Evolutionary conservation across 2,329 filamentous ascomycete genomes (phyloP).

Genomic region (Trichoderma arundinaceum): DNA sequence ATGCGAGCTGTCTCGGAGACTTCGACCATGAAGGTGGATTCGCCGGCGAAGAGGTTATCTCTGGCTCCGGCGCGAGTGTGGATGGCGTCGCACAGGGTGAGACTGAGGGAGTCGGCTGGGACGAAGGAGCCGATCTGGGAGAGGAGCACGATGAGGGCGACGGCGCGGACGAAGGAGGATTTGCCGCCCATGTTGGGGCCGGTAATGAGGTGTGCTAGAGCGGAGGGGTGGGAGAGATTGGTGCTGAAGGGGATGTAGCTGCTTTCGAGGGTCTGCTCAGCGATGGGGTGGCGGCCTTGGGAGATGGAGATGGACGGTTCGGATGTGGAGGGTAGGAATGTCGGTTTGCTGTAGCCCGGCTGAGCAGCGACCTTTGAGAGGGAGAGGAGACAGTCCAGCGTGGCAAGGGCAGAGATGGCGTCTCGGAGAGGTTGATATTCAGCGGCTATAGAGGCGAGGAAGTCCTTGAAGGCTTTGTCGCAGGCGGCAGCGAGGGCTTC

Average conservation of each 20-base stretch:
- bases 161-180: slow-evolving; percentile 92
- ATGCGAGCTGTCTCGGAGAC: slow-evolving; percentile 91
- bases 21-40: slow-evolving; percentile 98
- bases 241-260: slow-evolving; percentile 92
- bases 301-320: slow-evolving; percentile 66
- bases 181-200: slow-evolving; percentile 99
- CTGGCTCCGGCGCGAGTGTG: slow-evolving; percentile 95
- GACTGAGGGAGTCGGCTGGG: slow-evolving; percentile 72
- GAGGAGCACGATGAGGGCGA: slow-evolving; percentile 90
- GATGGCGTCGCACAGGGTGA: slow-evolving; percentile 88
- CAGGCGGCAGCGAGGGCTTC: slow-evolving; percentile 92
- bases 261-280: slow-evolving; percentile 85
- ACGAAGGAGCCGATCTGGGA: slow-evolving; percentile 95
- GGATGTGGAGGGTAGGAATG: slow-evolving; percentile 64
- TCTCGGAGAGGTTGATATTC: slow-evolving; percentile 91
- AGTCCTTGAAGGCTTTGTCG: slow-evolving; percentile 75
- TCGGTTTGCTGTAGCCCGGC: slow-evolving; percentile 85
- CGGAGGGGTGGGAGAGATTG: slow-evolving; percentile 66
- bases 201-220: slow-evolving; percentile 84
- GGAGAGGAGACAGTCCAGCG: slow-evolving; percentile 87
- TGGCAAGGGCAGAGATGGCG: slow-evolving; percentile 82
- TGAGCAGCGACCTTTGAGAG: slow-evolving; percentile 82
- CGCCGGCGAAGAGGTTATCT: slow-evolving; percentile 93
- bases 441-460: slow-evolving; percentile 76
- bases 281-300: slow-evolving; percentile 88